Evolutionary conservation across 306 rosid species (phyloP), one percentile per base, ranked within the genome.

Genomic region (Neltuma alba): DNA sequence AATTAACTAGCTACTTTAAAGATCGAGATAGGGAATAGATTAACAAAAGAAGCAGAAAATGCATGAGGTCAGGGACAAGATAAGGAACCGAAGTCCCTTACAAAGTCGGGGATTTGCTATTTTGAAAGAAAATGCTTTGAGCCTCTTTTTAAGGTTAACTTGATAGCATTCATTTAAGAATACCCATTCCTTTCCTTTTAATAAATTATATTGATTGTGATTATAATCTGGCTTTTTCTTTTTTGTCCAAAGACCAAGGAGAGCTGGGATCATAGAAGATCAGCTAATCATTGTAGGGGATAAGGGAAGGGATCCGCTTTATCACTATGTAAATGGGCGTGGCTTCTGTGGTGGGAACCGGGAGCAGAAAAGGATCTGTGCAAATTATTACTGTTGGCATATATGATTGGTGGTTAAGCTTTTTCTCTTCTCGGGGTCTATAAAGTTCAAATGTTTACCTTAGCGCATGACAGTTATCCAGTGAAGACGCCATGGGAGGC

Each of bases 401-500:
- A 40, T 58, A n/a, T 57, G 38, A 79, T 79, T 70, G 3, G 47
- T 15, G 61, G 18, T 41, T 62, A 21, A 9, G 38, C 47, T 12
- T 71, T 37, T 21, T 70, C 54, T 11, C 44, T n/a, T 42, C 14
- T 31, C 8, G 27, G 47, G 65, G 37, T 42, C 74, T 83, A 83
- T 80, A 83, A 60, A 83, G 36, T 18, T 38, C 42, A 70, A 78
- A 18, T 20, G 4, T 18, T 42, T 67, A 47, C 54, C 38, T 60
- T 18, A 30, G 25, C 28, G 13, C 3, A 34, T 4, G 45, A 18
- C 13, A 48, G 25, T n/a, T 9, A n/a, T 52, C 15, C 27, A 9
- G 30, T 21, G 30, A 54, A 66, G 70, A 4, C 72, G 10, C 25
- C 63, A 87, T 87, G 91, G 88, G 77, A 44, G 61, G 80, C 33